These are phyloP conservation scores for Suhomyces sp. DNA, from an alignment of 805 yeast genomes.

Conservation along the genomic window DNA sequence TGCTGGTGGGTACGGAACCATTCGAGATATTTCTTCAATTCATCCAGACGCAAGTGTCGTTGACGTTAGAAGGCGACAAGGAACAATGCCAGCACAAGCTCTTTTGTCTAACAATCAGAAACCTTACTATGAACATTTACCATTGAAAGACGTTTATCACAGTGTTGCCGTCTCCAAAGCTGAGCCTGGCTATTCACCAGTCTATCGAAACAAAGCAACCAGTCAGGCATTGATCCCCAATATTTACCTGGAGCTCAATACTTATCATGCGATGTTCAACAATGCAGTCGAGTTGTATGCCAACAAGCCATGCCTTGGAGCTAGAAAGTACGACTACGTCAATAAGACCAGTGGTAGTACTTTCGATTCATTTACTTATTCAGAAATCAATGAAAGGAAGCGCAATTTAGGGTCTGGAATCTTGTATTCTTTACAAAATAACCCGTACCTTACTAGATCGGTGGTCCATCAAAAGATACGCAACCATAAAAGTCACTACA, in stretches of 20 bases:
- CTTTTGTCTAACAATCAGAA: too few relatives aligned
- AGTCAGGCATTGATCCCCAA: constrained; percentile 12
- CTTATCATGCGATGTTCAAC: constrained; percentile 36
- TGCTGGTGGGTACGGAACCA: too few relatives aligned
- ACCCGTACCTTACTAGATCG: constrained; percentile 19
- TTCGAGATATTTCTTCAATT: too few relatives aligned
- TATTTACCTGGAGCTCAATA: constrained; percentile 35
- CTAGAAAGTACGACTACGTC: constrained; percentile 33
- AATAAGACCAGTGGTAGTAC: constrained; percentile 25
- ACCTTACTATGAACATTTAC: too few relatives aligned
- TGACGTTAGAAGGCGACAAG: too few relatives aligned
- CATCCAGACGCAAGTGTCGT: too few relatives aligned
- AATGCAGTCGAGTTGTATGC: constrained; percentile 21
- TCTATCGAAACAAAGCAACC: constrained; percentile 12
- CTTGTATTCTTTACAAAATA: constrained; percentile 26
- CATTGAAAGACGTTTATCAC: too few relatives aligned
- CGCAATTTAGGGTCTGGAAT: constrained; percentile 56
- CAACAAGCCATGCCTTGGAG: constrained; percentile 37
- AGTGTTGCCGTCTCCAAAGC: background rate
- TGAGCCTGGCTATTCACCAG: constrained; percentile 2
- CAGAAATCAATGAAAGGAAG: constrained; percentile 40
- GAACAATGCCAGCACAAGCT: too few relatives aligned
- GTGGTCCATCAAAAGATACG: constrained; percentile 30
- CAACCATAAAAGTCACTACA: constrained; percentile 22
- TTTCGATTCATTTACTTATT: constrained; percentile 47